These are phyloP conservation scores for Penicillium sp. DNA, from an alignment of 2,329 filamentous ascomycete species.

Conservation along the genomic window DNA sequence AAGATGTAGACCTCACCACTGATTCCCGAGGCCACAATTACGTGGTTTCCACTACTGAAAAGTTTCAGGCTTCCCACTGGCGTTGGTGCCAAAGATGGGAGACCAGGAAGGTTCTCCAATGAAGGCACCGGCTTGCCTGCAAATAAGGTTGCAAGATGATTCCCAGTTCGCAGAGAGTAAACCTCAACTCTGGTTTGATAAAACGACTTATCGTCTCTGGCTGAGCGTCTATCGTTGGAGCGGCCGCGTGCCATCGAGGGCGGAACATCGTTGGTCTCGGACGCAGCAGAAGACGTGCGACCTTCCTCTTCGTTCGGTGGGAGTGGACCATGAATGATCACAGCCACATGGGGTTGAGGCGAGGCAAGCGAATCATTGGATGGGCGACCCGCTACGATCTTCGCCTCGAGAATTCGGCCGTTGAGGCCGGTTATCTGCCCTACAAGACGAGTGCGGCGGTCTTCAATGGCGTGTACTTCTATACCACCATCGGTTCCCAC, in stretches of 20 bases:
- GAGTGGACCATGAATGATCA: constrained; percentile 74
- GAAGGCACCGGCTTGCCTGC: constrained; percentile 61
- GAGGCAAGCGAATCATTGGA: constrained; percentile 49
- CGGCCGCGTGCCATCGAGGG: constrained; percentile 23
- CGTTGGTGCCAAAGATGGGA: constrained; percentile 60
- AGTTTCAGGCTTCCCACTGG: constrained; percentile 69
- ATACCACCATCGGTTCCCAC: constrained; percentile 76
- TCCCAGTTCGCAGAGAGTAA: constrained; percentile 74
- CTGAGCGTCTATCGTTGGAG: constrained; percentile 20
- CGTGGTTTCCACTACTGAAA: constrained; percentile 63
- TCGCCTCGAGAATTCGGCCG: constrained; percentile 75
- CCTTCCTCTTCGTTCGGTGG: constrained; percentile 45
- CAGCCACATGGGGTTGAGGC: constrained; percentile 67
- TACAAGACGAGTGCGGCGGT: constrained; percentile 64
- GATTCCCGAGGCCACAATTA: constrained; percentile 70
- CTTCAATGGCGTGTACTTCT: constrained; percentile 68
- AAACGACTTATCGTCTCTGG: constrained; percentile 27
- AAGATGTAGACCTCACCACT: constrained; percentile 88
- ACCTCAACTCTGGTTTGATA: constrained; percentile 88
- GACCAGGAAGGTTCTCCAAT: constrained; percentile 54
- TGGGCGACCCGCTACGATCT: constrained; percentile 68
- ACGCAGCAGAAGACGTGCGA: constrained; percentile 30
- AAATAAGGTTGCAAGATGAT: constrained; percentile 67
- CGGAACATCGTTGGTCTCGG: constrained; percentile 34
- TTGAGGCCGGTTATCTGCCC: constrained; percentile 69